Evolutionary conservation across 2,329 filamentous ascomycete species (phyloP), one percentile per base, ranked within the genome.

Genomic region (Ilyonectria destructans): DNA sequence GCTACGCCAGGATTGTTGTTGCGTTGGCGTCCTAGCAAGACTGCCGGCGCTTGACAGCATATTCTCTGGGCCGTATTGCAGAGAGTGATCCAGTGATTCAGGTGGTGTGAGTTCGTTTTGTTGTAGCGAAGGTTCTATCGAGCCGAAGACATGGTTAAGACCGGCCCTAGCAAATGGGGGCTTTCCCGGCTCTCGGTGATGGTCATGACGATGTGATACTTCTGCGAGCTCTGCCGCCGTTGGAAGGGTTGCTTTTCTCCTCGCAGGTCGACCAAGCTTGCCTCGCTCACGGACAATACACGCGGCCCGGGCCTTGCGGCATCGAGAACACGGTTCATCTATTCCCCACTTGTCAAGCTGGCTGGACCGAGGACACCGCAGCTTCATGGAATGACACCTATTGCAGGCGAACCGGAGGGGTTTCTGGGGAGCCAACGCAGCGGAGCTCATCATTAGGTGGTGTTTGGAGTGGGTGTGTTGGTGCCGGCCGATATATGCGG

Each of bases 241-340:
- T 26, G 62, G 45, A 15, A 62, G 46, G 3, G 31, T 54, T 10
- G 58, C 43, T 33, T 70, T 71, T 23, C 64, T 49, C 60, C 67
- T 71, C 1, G 67, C 57, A 4, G 69, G 69, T 12, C 69, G 63
- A 33, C 69, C 69, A 17, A 71, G 63, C 48, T 71, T 71, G 60
- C 69, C 69, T 57, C 67, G 54, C 63, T 64, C 52, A 19, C 67
- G 62, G 52, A 71, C 67, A n/a, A 71, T 58, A 43, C 69, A 71
- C 31, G 60, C 43, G 8, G 65, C 69, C 10, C 67, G 60, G n/a
- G 69, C 69, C 58, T 69, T 71, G 46, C 61, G 69, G 43, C 69
- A 71, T n/a, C 69, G 60, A 10, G 69, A 69, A 57, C 69, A 71
- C 26, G 69, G 66, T 33, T 65, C 63, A 35, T 71, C 64, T 8